A percentile compares a stretch with the other conserved stretches of the same genome.
Conservation (phyloP, 2,329 filamentous ascomycete species). For the Aspergillus viridinutans region DNA sequence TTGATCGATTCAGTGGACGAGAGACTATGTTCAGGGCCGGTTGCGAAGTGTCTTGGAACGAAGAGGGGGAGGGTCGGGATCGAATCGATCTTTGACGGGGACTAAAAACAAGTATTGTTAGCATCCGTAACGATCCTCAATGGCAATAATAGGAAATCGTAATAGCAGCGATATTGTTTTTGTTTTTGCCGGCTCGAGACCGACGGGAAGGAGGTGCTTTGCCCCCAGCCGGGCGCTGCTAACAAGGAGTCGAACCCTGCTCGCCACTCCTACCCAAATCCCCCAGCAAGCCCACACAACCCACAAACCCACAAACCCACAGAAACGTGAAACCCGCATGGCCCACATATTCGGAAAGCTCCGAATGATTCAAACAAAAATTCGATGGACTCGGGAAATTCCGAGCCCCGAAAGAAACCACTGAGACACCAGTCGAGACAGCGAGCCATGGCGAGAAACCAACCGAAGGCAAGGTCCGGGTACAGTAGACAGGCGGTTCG, state of each 20-base stretch:
- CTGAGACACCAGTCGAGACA: neutral
- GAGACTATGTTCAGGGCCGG: neutral
- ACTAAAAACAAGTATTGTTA: neutral
- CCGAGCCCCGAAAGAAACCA: neutral
- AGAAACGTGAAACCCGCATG: neutral
- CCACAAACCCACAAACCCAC: constrained; percentile 26
- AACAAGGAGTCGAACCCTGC: neutral
- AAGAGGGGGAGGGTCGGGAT: neutral
- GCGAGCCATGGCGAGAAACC: neutral
- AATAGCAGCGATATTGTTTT: neutral
- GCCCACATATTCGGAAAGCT: neutral
- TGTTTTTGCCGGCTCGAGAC: neutral
- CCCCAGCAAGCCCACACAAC: constrained; percentile 25
- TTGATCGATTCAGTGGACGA: neutral
- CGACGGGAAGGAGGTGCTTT: neutral
- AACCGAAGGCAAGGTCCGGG: neutral
- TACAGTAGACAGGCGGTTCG: neutral
- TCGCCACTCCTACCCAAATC: neutral
- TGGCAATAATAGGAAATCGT: neutral
- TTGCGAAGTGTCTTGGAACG: neutral
- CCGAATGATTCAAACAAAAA: neutral
- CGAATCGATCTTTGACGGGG: neutral
- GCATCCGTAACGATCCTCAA: neutral
- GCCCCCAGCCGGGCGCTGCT: neutral
- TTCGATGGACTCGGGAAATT: neutral